Conservation (phyloP, 495 filamentous ascomycete genomes). For the Aspergillus panamensis region DNA sequence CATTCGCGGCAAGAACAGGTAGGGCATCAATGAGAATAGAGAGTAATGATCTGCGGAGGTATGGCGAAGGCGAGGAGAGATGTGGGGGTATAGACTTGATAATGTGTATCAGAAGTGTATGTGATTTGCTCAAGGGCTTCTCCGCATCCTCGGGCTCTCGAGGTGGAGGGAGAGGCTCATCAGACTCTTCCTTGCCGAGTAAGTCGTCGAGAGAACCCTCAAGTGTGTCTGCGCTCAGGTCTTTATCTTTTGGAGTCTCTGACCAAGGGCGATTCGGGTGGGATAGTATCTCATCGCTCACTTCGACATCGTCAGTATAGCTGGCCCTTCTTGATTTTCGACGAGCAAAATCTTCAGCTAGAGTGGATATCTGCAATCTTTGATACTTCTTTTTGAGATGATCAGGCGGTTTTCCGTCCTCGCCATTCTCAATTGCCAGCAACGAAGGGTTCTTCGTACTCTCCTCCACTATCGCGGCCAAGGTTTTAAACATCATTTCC, state of each 20-base stretch:
- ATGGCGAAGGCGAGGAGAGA: constrained; percentile 75
- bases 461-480: constrained; percentile 78
- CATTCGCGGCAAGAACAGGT: constrained; percentile 64
- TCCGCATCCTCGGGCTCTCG: constrained; percentile 51
- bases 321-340: constrained; percentile 39
- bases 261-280: constrained; percentile 43
- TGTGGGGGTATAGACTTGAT: constrained; percentile 73
- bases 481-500: constrained; percentile 76
- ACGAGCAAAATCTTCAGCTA: constrained; percentile 35
- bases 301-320: constrained; percentile 27
- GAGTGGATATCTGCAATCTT: constrained; percentile 32
- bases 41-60: constrained; percentile 72
- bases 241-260: constrained; percentile 24
- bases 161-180: constrained; percentile 39
- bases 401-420: constrained; percentile 26
- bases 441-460: constrained; percentile 63
- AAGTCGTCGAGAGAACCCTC: constrained; percentile 33
- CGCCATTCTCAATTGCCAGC: constrained; percentile 41
- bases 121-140: constrained; percentile 50
- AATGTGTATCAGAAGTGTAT: constrained; percentile 65
- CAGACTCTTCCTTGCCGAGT: constrained; percentile 33
- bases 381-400: constrained; percentile 41
- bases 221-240: constrained; percentile 26
- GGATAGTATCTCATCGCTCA: constrained; percentile 30
- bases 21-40: constrained; percentile 66